phyloP scores from a whole-genome alignment of 2,329 filamentous ascomycete genomes.

The Dactylonectria estremocensis region DNA sequence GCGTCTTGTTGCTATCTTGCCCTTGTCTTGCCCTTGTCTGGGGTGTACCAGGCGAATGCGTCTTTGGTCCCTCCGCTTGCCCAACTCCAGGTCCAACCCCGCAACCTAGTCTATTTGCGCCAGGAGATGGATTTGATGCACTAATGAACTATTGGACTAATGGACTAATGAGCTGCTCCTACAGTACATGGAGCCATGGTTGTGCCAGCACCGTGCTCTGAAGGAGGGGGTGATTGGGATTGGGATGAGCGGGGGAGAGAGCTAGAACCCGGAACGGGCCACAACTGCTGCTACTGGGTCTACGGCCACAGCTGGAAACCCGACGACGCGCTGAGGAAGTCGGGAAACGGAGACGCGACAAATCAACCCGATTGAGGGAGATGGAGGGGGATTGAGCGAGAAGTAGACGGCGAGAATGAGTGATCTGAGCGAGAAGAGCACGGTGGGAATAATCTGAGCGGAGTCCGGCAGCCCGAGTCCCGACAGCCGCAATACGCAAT shows the following conservation, averaged over 20 bases:
- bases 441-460: constrained; percentile 16
- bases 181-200: background rate
- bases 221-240: background rate
- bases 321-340: constrained; percentile 17
- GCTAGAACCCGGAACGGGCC: background rate
- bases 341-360: background rate
- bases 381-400: constrained; percentile 9
- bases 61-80: constrained; percentile 30
- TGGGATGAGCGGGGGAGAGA: constrained; percentile 6
- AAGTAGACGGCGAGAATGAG: constrained; percentile 16
- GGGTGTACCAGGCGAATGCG: constrained; percentile 27
- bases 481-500: constrained; percentile 2
- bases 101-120: constrained; percentile 34
- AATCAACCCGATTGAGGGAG: constrained; percentile 14
- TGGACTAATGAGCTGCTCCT: too few relatives aligned
- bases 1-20: constrained; percentile 19
- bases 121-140: background rate
- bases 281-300: constrained; percentile 18
- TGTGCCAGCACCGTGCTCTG: background rate
- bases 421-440: constrained; percentile 14
- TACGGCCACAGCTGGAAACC: constrained; percentile 12
- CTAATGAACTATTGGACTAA: background rate
- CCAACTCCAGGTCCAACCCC: constrained; percentile 37
- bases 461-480: background rate
- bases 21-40: constrained; percentile 33